phyloP scores from a whole-genome alignment of 179 eudicot genomes.

The Amaranthus tricolor region DNA sequence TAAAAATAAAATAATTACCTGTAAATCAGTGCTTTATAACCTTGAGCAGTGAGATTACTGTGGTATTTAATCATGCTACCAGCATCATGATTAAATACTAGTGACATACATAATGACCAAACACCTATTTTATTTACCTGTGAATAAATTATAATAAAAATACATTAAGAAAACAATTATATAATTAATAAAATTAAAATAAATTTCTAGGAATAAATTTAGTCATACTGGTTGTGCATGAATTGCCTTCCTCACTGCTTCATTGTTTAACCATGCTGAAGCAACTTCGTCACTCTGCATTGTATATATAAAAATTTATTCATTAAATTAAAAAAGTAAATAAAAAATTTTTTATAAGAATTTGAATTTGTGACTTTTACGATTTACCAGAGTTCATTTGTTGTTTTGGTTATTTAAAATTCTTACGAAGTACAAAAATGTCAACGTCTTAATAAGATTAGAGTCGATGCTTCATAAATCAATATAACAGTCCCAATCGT shows the following conservation, averaged over 20 bases:
- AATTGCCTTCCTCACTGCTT: slow-evolving; percentile 73
- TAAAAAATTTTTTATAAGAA: not conserved
- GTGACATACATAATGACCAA: slow-evolving; percentile 76
- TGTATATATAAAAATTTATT: no score
- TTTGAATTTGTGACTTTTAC: not conserved
- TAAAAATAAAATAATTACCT: slow-evolving; percentile 40
- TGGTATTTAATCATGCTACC: slow-evolving; percentile 93
- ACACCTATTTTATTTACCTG: slow-evolving; percentile 55
- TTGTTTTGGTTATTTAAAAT: no score
- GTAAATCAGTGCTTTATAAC: slow-evolving; percentile 78
- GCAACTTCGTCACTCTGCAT: slow-evolving; percentile 80
- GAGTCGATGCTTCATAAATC: no score
- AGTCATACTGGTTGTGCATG: slow-evolving; percentile 68
- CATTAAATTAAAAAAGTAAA: not conserved
- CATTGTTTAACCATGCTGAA: slow-evolving; percentile 70
- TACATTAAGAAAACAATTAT: not conserved
- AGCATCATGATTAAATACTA: slow-evolving; percentile 60
- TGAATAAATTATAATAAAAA: not conserved
- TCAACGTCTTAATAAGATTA: no score
- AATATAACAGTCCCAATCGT: no score
- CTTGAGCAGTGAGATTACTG: slow-evolving; percentile 75
- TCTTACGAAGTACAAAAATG: no score
- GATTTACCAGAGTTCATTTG: no score
- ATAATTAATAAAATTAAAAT: not conserved
- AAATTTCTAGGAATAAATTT: not conserved